Evolutionary conservation across 352 stramenopile species (phyloP), one percentile per base, ranked within the genome.

Genomic region (Globisporangium nagaii): DNA sequence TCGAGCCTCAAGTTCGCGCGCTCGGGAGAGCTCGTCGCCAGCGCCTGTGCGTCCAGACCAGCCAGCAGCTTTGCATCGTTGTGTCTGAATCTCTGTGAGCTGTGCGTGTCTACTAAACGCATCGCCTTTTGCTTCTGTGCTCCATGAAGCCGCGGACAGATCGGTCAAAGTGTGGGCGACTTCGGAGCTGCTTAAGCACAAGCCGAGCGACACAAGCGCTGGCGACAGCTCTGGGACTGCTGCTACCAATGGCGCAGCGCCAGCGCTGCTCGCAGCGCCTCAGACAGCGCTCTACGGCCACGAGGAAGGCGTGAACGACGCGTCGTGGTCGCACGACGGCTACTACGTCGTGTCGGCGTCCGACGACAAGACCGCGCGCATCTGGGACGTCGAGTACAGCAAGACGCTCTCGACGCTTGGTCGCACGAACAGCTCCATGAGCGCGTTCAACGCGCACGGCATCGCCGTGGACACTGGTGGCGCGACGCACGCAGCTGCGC

Each of bases 331-430:
- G 11, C 70, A 73, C 4, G 84, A 95, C 45, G 74, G 79, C 10
- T 70, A 60, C 32, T 96, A 95, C 49, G 56, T 98, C 28, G 93
- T 88, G 11, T 98, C 96, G 6, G 95, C 94, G 8, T 97, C 85
- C 10, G 96, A 99, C 65, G 96, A 99, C 70, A 95, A 94, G 44
- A 98, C 95, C 0, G 67, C 98, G 36, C 83, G 93, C 19, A 65
- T 99, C 1, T 99, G 96, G 93, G 94, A 98, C 69, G 88, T 95
- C 15, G 84, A 96, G 60, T 89, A 86, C 27, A 82, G 78, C 34
- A 80, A 84, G 47, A 79, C 69, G 27, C 66, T 93, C 4, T 68
- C 72, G 13, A 83, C 82, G 0, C 70, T 98, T 30, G 85, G 84
- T 25, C 71, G 68, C 27, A 77, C 74, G 47, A 65, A 32, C 59